Conservation (phyloP, 139 green algal genomes). For the Chlamydomonas sphaeroides region DNA sequence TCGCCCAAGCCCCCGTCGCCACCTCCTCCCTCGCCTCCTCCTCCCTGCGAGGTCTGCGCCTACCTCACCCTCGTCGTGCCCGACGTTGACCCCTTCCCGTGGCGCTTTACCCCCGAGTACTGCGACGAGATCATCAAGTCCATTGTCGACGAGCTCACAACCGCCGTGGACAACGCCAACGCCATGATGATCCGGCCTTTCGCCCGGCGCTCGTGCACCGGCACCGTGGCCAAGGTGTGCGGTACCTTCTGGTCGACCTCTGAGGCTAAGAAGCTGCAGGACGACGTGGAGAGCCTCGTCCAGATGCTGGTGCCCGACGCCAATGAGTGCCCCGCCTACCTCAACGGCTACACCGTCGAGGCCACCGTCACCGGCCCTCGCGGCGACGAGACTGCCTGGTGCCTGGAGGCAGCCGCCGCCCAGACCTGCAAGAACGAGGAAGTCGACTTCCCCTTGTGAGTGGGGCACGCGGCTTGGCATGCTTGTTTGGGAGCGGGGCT, state of each 20-base stretch:
- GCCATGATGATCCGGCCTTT: neutral
- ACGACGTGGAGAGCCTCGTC: neutral
- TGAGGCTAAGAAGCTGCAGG: constrained; percentile 1
- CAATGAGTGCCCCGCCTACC: neutral
- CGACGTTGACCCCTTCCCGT: too few species aligned
- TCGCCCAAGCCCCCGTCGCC: too few species aligned
- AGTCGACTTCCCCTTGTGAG: too few species aligned
- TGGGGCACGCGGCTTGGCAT: too few species aligned
- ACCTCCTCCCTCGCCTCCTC: too few species aligned
- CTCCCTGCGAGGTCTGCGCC: too few species aligned
- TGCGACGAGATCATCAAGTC: neutral
- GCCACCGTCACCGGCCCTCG: neutral
- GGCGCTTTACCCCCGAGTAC: neutral
- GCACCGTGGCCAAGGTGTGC: neutral
- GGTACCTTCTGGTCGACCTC: constrained; percentile 1
- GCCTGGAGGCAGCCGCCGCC: too few species aligned
- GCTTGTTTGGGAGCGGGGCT: too few species aligned
- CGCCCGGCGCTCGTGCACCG: neutral
- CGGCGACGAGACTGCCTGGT: neutral
- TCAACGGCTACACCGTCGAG: neutral
- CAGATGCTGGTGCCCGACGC: neutral
- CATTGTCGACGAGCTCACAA: neutral
- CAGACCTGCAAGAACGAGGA: too few species aligned
- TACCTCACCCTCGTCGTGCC: too few species aligned
- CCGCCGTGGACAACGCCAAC: neutral